These are phyloP conservation scores for Fomitopsis pinicola DNA, from an alignment of 1,284 basidiomycete species.

Conservation along the genomic window DNA sequence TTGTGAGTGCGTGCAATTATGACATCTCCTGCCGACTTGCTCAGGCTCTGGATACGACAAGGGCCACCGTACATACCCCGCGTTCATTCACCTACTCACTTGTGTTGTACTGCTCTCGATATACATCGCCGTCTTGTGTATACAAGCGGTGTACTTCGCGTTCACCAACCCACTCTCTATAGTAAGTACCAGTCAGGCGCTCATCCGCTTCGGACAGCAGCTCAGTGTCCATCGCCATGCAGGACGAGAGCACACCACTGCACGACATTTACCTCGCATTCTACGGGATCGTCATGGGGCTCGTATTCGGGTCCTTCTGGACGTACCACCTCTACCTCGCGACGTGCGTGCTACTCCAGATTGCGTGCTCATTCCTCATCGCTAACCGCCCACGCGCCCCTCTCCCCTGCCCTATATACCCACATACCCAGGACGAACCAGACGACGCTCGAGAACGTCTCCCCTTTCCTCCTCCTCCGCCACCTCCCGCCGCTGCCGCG, in stretches of 20 bases:
- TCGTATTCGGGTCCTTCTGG: conserved; percentile 75
- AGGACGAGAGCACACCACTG: conserved; percentile 67
- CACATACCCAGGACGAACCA: conserved; percentile 67
- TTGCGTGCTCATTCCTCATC: neutral
- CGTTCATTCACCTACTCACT: conserved; percentile 80
- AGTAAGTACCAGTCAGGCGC: conserved; percentile 36
- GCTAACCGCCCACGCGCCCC: neutral
- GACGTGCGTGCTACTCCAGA: conserved; percentile 47
- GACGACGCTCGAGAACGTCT: conserved; percentile 79
- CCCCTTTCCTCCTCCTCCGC: conserved; percentile 71
- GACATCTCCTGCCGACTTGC: neutral
- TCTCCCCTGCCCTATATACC: neutral
- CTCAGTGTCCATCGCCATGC: neutral
- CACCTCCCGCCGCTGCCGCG: conserved; percentile 54
- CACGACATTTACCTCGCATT: conserved; percentile 68
- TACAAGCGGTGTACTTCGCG: conserved; percentile 59
- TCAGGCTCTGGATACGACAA: conserved; percentile 23
- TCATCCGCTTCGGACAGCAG: conserved; percentile 2
- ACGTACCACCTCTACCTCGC: conserved; percentile 79
- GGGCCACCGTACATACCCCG: conserved; percentile 84
- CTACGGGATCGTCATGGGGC: conserved; percentile 55
- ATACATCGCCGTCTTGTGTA: conserved; percentile 58
- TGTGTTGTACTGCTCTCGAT: conserved; percentile 62
- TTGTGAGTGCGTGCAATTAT: conserved; percentile 43
- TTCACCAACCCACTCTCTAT: conserved; percentile 58